Base-by-base conservation (phyloP, 78 protist species). In the Polysphondylium violaceum region DNA sequence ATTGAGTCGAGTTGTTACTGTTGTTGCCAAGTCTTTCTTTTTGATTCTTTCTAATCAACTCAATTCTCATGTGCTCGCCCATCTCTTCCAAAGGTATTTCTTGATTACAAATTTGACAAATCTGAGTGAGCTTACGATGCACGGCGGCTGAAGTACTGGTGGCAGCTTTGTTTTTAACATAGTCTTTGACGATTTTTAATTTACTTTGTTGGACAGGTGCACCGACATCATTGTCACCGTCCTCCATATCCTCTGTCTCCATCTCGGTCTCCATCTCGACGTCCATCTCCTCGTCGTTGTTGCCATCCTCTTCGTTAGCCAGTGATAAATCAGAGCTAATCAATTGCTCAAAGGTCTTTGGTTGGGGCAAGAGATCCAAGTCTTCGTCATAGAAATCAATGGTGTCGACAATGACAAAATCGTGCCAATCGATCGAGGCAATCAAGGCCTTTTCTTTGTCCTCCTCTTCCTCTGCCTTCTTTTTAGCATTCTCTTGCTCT, bases 361-460 rank as follows among this genome's bases (percentile, higher is more conserved):
- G 90, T 67, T 33, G 78, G 40, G 94, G 94, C 29, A 86, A 53
- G 8, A 53, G 41, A 0, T 71, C 74, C 1, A 67, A 51, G 27
- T 71, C 92, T 1, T 92, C 89, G 2, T 85, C 96, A 29, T 60
- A 44, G 72, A 97, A 97, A 14, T 89, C 93, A 3, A 97, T 94
- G 33, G 97, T 96, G 41, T 97, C 97, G 12, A 97, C 97, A 40
- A 97, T 91, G 21, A 85, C 88, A 67, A 97, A 97, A 68, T 97
- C 97, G 55, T 93, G 94, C 98, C 98, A 97, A 67, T 97, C 98
- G 44, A 97, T 92, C 11, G 76, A 41, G 0, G 91, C 76, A 58
- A 75, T 27, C 23, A 87, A 38, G 23, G 71, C 44, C 58, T 76
- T 31, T 56, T 91, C 95, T 29, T 78, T 41, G 36, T 91, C 87